Percentiles rank a stretch among this genome's conserved stretches.
These are phyloP conservation scores for Blastocystis sp. DNA, from an alignment of 352 stramenopile species.

Conservation along the genomic window DNA sequence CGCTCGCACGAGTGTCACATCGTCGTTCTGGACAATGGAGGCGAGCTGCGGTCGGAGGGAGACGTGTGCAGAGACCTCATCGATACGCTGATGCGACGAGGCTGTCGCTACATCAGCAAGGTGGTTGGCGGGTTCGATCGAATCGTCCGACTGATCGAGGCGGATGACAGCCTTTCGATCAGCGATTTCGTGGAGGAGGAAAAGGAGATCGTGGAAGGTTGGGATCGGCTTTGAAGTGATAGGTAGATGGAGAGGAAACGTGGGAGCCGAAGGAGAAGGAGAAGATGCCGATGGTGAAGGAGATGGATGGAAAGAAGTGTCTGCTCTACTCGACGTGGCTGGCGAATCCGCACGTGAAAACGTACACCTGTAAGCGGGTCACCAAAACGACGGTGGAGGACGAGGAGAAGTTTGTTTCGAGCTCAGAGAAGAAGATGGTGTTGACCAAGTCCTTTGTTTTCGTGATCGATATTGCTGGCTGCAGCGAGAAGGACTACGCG, in stretches of 20 bases:
- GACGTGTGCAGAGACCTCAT: neutral
- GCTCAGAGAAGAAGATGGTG: slow-evolving; percentile 34
- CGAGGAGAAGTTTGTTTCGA: neutral
- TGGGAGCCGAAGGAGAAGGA: neutral
- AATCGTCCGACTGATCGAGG: neutral
- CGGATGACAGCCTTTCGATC: neutral
- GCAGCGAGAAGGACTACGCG: slow-evolving; percentile 7
- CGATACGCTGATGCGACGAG: neutral
- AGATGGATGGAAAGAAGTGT: slow-evolving; percentile 35
- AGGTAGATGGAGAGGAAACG: neutral
- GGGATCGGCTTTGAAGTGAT: neutral
- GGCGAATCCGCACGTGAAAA: neutral
- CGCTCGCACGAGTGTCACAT: slow-evolving; percentile 37
- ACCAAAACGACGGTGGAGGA: slow-evolving; percentile 3
- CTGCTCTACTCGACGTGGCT: slow-evolving; percentile 25
- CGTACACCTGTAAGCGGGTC: slow-evolving; percentile 24
- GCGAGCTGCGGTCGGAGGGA: neutral
- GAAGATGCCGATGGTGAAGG: slow-evolving; percentile 2
- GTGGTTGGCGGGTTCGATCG: slow-evolving; percentile 22
- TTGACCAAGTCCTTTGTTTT: slow-evolving; percentile 42
- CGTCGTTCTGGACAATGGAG: slow-evolving; percentile 24
- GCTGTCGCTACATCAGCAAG: neutral
- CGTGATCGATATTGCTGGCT: slow-evolving; percentile 29
- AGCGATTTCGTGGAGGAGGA: neutral
- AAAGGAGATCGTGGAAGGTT: neutral